Evolutionary conservation across 2,329 filamentous ascomycete species (phyloP).

Genomic region (Calonectria leucothoes): DNA sequence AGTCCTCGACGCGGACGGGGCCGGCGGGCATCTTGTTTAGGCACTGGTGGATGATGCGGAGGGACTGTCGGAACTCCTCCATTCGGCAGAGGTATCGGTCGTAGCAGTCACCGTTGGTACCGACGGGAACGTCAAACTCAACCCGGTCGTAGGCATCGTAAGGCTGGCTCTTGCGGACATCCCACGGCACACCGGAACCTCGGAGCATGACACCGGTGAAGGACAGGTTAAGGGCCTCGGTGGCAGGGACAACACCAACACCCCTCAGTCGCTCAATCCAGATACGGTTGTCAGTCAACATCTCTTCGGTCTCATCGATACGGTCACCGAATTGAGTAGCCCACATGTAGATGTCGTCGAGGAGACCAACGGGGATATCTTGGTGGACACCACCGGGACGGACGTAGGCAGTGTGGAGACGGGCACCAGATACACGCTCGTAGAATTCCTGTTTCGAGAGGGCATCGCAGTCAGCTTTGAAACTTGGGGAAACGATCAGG

Average conservation of each 20-base stretch:
- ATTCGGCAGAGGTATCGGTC: constrained; percentile 99
- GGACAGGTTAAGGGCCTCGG: constrained; percentile 95
- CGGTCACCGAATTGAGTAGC: constrained; percentile 98
- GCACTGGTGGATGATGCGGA: constrained; percentile 98
- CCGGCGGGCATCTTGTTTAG: constrained; percentile 98
- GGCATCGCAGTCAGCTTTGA: constrained; percentile 18
- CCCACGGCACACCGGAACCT: constrained; percentile 95
- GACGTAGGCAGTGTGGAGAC: constrained; percentile 96
- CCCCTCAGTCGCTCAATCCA: constrained; percentile 95
- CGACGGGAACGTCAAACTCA: constrained; percentile 97
- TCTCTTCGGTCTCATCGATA: constrained; percentile 98
- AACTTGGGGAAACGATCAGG: background rate
- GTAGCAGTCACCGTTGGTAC: constrained; percentile 98
- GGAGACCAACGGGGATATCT: constrained; percentile 90
- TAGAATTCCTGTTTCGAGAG: constrained; percentile 87
- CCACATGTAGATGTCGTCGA: constrained; percentile 99
- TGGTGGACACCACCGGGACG: constrained; percentile 96
- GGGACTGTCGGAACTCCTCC: constrained; percentile 98
- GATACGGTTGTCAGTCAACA: constrained; percentile 99
- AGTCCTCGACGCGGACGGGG: constrained; percentile 95
- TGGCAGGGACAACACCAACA: constrained; percentile 89
- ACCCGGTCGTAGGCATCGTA: constrained; percentile 99
- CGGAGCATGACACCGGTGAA: constrained; percentile 99
- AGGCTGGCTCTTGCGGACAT: constrained; percentile 94
- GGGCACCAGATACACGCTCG: constrained; percentile 97